These are phyloP conservation scores for Cylindricascospora bacillispora DNA, from an alignment of 1,139 yeast genomes.

Conservation along the genomic window DNA sequence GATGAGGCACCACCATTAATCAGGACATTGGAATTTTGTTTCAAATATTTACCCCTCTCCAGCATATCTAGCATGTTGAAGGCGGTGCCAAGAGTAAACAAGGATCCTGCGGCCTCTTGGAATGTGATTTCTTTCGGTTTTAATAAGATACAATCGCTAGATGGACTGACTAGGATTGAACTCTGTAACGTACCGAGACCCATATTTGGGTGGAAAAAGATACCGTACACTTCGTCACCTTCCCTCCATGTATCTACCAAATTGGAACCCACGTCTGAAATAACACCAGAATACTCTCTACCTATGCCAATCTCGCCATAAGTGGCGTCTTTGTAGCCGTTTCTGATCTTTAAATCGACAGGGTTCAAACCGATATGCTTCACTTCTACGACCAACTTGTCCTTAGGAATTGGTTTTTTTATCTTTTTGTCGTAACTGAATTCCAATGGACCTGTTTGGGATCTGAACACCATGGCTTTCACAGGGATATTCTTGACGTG, in stretches of 20 bases:
- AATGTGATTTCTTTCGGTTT: conserved; percentile 38
- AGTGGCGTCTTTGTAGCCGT: conserved; percentile 28
- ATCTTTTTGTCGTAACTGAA: conserved; percentile 31
- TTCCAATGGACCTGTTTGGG: conserved; percentile 27
- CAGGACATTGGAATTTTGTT: conserved; percentile 30
- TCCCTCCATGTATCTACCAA: conserved; percentile 30
- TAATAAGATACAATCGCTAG: conserved; percentile 29
- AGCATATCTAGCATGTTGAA: conserved; percentile 30
- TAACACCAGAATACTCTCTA: conserved; percentile 54
- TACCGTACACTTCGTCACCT: conserved; percentile 60
- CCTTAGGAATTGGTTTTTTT: conserved; percentile 31
- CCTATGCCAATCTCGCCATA: conserved; percentile 46
- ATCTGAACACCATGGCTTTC: conserved; percentile 27
- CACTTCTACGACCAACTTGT: conserved; percentile 45
- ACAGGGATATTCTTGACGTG: conserved; percentile 30
- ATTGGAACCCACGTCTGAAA: conserved; percentile 44
- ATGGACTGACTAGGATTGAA: conserved; percentile 36
- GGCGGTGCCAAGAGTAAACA: conserved; percentile 44
- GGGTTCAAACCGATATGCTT: conserved; percentile 37
- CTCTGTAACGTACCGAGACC: conserved; percentile 43
- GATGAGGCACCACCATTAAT: conserved; percentile 65
- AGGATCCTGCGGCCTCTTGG: conserved; percentile 50
- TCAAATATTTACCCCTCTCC: conserved; percentile 20
- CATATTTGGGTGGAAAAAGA: conserved; percentile 30
- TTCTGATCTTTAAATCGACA: conserved; percentile 41